Evolutionary conservation across 164 flowering plant genomes (phyloP).

Genomic region (Tetracentron sinense): DNA sequence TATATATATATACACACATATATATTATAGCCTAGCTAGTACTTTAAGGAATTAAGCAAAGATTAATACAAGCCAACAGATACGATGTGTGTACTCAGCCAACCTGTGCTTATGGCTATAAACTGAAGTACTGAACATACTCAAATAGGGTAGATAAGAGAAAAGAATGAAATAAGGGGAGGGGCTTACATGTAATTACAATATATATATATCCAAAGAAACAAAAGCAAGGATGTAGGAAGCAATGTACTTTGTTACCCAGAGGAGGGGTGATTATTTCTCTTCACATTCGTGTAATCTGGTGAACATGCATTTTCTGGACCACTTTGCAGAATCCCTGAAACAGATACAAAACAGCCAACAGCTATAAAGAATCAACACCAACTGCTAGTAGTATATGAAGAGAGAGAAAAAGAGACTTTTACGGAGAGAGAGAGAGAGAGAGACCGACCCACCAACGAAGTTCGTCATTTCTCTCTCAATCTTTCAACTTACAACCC

Average conservation of each 20-base stretch:
- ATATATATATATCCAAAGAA: too few relatives aligned
- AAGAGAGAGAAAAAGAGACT: conserved; percentile 22
- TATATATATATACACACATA: too few relatives aligned
- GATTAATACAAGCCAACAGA: too few relatives aligned
- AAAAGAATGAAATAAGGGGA: not conserved
- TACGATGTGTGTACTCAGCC: too few relatives aligned
- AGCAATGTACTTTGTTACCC: conserved; percentile 17
- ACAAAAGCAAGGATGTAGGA: conserved; percentile 2
- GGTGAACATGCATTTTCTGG: conserved; percentile 31
- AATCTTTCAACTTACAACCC: conserved; percentile 6
- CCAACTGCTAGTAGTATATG: conserved; percentile 39
- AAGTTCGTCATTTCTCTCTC: conserved; percentile 23
- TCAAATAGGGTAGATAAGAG: too few relatives aligned
- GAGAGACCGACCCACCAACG: conserved; percentile 19
- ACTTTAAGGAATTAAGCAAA: too few relatives aligned
- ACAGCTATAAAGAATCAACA: conserved; percentile 53
- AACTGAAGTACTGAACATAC: too few relatives aligned
- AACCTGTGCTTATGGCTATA: too few relatives aligned
- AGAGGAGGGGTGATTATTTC: conserved; percentile 2
- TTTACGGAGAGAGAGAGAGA: conserved; percentile 12
- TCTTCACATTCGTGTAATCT: too few relatives aligned
- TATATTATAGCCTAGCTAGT: too few relatives aligned
- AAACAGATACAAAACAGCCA: conserved; percentile 44
- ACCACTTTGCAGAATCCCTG: conserved; percentile 46
- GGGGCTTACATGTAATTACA: not conserved